A percentile compares a stretch with the other conserved stretches of the same genome.
These are phyloP conservation scores for Trifolium repens DNA, from an alignment of 306 rosid genomes.

Conservation along the genomic window DNA sequence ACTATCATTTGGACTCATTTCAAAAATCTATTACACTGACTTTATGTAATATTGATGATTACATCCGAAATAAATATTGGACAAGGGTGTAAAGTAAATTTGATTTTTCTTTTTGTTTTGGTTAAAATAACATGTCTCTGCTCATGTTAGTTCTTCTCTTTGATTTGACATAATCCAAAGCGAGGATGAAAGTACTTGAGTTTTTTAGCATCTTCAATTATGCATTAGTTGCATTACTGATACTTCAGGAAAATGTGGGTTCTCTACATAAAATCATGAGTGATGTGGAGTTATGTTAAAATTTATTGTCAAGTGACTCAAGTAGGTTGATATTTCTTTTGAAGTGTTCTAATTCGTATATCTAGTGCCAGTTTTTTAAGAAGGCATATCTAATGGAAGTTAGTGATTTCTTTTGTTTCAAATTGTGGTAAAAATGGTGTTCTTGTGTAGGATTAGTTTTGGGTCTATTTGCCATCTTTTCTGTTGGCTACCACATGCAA, in stretches of 20 bases:
- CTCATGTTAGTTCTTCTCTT: slow-evolving; percentile 22
- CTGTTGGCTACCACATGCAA: slow-evolving; percentile 3
- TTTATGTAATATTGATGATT: slow-evolving; percentile 25
- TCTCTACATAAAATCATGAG: slow-evolving; percentile 14
- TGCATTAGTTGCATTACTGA: slow-evolving; percentile 14
- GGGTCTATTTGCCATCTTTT: not conserved
- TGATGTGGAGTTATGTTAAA: slow-evolving; percentile 12
- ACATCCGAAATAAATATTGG: slow-evolving; percentile 29
- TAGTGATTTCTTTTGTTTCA: slow-evolving; percentile 23
- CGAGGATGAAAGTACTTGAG: slow-evolving; percentile 1
- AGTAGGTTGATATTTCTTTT: slow-evolving; percentile 27
- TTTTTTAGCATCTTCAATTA: slow-evolving; percentile 16
- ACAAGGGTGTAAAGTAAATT: not conserved
- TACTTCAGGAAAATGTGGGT: not conserved
- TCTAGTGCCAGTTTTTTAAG: not conserved
- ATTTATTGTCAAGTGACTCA: slow-evolving; percentile 15
- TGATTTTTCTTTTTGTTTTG: slow-evolving; percentile 16
- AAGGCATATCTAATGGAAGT: not conserved
- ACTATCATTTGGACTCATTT: slow-evolving; percentile 34
- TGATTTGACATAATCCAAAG: slow-evolving; percentile 6
- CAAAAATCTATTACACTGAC: not conserved
- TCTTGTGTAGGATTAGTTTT: slow-evolving; percentile 4
- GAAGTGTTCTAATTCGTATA: not conserved
- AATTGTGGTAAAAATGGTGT: not conserved
- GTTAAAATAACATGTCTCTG: slow-evolving; percentile 33